phyloP scores from a whole-genome alignment of 2,329 filamentous ascomycete species.

The Cryphonectria radicalis region DNA sequence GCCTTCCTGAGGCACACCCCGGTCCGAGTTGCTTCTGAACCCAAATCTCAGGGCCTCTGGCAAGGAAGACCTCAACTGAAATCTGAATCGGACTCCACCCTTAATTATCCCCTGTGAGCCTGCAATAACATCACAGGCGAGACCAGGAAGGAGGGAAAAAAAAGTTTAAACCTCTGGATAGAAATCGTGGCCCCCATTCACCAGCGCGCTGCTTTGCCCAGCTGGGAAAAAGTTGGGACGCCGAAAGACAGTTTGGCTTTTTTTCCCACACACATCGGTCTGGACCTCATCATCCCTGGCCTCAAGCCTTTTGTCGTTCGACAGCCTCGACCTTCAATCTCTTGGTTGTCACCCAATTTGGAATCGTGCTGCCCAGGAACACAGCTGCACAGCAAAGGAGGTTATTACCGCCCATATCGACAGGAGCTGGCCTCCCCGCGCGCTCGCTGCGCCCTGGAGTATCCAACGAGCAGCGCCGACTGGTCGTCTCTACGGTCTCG shows the following conservation, averaged over 20 bases:
- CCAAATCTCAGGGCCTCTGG: neutral
- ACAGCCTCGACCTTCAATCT: neutral
- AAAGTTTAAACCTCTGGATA: neutral
- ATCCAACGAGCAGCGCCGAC: conserved; percentile 17
- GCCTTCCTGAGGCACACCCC: neutral
- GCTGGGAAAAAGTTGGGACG: neutral
- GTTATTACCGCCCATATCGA: conserved; percentile 9
- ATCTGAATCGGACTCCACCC: conserved; percentile 6
- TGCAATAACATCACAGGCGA: neutral
- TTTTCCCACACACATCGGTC: neutral
- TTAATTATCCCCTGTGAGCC: conserved; percentile 2
- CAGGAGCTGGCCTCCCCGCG: neutral
- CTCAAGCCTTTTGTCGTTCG: conserved; percentile 5
- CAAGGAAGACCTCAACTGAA: neutral
- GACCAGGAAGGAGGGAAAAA: neutral
- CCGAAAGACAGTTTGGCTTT: conserved; percentile 8
- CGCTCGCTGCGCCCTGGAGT: conserved; percentile 10
- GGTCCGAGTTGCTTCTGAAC: neutral
- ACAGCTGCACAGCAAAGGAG: neutral
- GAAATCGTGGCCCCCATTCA: neutral
- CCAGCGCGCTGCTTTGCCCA: neutral
- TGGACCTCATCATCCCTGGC: neutral
- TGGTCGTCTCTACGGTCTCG: conserved; percentile 11
- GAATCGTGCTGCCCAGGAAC: neutral
- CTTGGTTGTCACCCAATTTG: conserved; percentile 1